Base-by-base conservation (phyloP, 768 basidiomycete genomes). In the Tricholoma saponaceum region DNA sequence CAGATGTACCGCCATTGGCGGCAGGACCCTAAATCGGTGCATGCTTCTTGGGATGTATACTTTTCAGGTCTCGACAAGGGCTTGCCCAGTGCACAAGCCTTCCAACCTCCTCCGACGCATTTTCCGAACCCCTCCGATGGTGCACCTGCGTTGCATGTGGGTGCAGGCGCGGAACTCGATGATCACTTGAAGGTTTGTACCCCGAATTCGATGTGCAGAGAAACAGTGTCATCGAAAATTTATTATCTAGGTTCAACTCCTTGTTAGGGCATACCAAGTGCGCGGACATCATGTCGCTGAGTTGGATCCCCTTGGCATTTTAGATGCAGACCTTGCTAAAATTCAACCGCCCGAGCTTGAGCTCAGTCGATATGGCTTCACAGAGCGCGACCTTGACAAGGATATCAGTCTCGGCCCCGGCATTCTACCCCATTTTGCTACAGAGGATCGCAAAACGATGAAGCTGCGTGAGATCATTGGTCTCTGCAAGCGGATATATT, bases 221-320 rank as follows among this genome's bases (percentile, higher is more conserved):
- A 25, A 44, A 56, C 5, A 60, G 28, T 28, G 26, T 41, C 25
- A 25, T 62, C 20, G 56, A 43, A 12, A 51, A n/a, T 49, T 16
- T n/a, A 60, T 20, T 22, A 28, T 23, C 2, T 68, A 98, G 96
- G 89, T 94, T 16, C 97, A 99, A 90, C 83, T 98, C 26, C 87
- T 99, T 56, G 94, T 98, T 53, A 89, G 97, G 56, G 97, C 97
- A 3, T 99, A 97, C 75, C 97, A 99, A 85, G 97, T 99, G 16
- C 91, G 96, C 58, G 97, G 97, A 14, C 97, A 99, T 67, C 95
- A 98, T 66, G 81, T 95, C 57, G 97, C 96, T 33, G 90, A 97
- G 62, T 81, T 99, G 54, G 97, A 99, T 70, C 97, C 97, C 30
- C 83, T 99, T 16, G 95, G 95, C 14, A 95, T 99, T 66, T 81